Conservation (phyloP, 176 grass and related monocot species). For the Zea luxurians region DNA sequence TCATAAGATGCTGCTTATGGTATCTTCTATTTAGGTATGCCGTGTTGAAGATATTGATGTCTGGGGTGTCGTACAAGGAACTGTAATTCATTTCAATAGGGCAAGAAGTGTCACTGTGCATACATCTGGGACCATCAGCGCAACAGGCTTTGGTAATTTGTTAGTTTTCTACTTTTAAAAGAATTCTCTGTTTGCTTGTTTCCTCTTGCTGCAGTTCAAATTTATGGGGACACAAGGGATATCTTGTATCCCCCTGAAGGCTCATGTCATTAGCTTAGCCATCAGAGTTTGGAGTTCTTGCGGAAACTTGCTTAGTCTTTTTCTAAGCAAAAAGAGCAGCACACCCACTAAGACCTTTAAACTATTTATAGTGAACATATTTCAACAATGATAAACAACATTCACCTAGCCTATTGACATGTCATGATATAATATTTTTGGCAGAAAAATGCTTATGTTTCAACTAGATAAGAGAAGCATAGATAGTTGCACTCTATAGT, state of each 20-base stretch:
- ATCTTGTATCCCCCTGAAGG: neutral
- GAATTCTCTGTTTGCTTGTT: slow-evolving; percentile 20
- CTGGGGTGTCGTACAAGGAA: slow-evolving; percentile 82
- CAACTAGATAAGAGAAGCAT: too few relatives aligned
- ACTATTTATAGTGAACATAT: neutral
- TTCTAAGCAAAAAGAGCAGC: slow-evolving; percentile 4
- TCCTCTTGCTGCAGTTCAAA: neutral
- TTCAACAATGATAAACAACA: slow-evolving; percentile 6
- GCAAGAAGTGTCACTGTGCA: slow-evolving; percentile 78
- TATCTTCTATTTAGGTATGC: slow-evolving; percentile 65
- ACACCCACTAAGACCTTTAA: neutral
- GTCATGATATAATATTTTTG: slow-evolving; percentile 10
- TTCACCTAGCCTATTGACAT: slow-evolving; percentile 13
- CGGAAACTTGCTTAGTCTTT: slow-evolving; percentile 18
- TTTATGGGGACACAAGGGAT: neutral
- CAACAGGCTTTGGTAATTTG: slow-evolving; percentile 74
- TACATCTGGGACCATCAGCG: slow-evolving; percentile 77
- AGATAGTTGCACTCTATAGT: slow-evolving; percentile 10
- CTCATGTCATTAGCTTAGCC: neutral
- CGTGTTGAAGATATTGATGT: slow-evolving; percentile 99
- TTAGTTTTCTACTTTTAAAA: slow-evolving; percentile 30
- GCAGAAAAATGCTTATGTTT: neutral
- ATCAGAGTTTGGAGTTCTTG: slow-evolving; percentile 1
- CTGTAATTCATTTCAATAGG: slow-evolving; percentile 95
- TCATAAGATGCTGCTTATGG: slow-evolving; percentile 10